Percentiles rank a stretch among this genome's conserved stretches.
These are phyloP conservation scores for Bryoerythrophyllum caledonicum DNA, from an alignment of 225 moss, liverwort and hornwort species.

Conservation along the genomic window DNA sequence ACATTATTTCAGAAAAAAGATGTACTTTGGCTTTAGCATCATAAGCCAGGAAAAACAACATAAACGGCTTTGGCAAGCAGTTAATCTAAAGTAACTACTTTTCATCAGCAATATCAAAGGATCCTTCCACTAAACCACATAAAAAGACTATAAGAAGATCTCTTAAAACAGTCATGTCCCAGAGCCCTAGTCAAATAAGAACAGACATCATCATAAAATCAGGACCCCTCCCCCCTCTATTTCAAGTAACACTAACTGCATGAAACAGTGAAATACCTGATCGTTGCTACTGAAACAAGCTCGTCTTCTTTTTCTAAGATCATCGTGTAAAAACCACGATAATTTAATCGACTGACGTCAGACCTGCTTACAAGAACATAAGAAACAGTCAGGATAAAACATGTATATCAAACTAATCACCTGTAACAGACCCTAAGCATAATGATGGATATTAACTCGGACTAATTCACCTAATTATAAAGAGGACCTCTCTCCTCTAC, in stretches of 20 bases:
- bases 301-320: constrained; percentile 91
- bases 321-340: constrained; percentile 85
- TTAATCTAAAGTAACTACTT: neutral
- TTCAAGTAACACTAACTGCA: neutral
- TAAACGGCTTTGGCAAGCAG: neutral
- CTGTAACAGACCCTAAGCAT: constrained; percentile 2
- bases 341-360: constrained; percentile 79
- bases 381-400: constrained; percentile 10
- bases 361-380: constrained; percentile 50
- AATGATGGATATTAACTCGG: neutral
- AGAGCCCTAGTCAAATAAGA: neutral
- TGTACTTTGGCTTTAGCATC: too few relatives aligned
- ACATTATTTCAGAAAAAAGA: constrained; percentile 8
- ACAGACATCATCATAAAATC: neutral
- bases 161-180: neutral
- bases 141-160: neutral
- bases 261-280: constrained; percentile 55
- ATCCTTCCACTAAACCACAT: neutral
- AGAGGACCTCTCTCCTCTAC: neutral
- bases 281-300: constrained; percentile 88
- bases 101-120: constrained; percentile 2
- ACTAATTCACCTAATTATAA: neutral
- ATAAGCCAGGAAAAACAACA: too few relatives aligned
- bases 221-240: too few relatives aligned
- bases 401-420: neutral